phyloP scores from a whole-genome alignment of 257 asterid species.

The Catharanthus roseus region DNA sequence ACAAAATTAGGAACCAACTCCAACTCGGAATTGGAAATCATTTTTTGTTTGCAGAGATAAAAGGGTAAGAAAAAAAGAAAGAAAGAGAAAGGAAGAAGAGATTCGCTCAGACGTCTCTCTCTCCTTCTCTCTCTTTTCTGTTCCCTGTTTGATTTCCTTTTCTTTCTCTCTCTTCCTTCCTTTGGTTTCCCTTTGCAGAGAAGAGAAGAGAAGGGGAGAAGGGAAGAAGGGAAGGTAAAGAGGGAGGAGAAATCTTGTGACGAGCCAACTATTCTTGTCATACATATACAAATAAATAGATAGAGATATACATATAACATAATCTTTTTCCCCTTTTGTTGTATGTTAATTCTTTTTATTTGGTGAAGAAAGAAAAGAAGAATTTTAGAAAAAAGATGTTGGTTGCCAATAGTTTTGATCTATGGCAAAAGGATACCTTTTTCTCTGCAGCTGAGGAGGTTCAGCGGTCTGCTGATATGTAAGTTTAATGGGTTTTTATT shows the following conservation, averaged over 20 bases:
- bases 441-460: conserved; percentile 94
- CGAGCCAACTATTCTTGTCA: too few relatives aligned
- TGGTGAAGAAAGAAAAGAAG: conserved; percentile 18
- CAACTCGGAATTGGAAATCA: too few relatives aligned
- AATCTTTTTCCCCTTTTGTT: too few relatives aligned
- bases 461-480: conserved; percentile 84
- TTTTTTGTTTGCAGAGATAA: conserved; percentile 4
- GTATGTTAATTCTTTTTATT: conserved; percentile 15
- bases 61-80: neutral
- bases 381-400: conserved; percentile 39
- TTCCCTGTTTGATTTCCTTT: conserved; percentile 26
- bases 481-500: conserved; percentile 15
- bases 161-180: conserved; percentile 45
- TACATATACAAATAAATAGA: too few relatives aligned
- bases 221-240: conserved; percentile 19
- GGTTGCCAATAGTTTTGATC: conserved; percentile 80
- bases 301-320: too few relatives aligned
- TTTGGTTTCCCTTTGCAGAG: conserved; percentile 40
- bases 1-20: neutral
- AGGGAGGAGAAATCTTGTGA: conserved; percentile 3
- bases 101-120: conserved; percentile 42
- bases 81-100: conserved; percentile 23
- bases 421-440: conserved; percentile 87
- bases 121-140: conserved; percentile 24
- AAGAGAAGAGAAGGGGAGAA: conserved; percentile 33